Base-by-base conservation (phyloP, 805 yeast genomes). In the Torulaspora delbrueckii region DNA sequence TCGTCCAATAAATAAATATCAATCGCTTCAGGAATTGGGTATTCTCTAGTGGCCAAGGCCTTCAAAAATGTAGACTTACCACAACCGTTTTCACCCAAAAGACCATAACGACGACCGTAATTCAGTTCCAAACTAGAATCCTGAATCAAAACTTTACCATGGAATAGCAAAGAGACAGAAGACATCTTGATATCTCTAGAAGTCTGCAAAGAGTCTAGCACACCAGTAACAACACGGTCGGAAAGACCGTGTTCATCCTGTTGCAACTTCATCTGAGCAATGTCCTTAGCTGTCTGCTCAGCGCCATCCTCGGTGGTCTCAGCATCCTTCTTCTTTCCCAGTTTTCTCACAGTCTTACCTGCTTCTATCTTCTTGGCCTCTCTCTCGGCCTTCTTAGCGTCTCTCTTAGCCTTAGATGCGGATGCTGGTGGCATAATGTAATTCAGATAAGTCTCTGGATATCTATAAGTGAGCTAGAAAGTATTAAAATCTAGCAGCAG, bases 201-300 rank as follows among this genome's bases (percentile, higher is more conserved):
- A 24, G 97, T 90, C 34, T 68, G 78, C 65, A 93, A 75, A 43
- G 96, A 86, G 47, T 84, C 90, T 65, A 93, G 75, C 38, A 93
- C 99, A 77, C 99, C 99, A 37, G 99, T 91, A 57, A 91, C 86
- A 55, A 91, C 99, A 76, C 99, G 86, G 70, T 91, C 99, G 37
- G 96, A 87, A 47, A 91, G 64, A 57, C 99, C 99, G 61, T 89
- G 83, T 66, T 86, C 82, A 70, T 91, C 99, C 66, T 85, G 84
- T 73, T 91, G 99, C 65, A 90, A 73, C 70, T 91, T 91, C 73
- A 91, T 76, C 70, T 87, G 83, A 52, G 82, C 85, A 62, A 93
- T 81, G 65, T 81, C 87, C 51, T 83, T 79, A 41, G 86, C 84
- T 40, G 84, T 77, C 42, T 75, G 75, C 42, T 79, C 82, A 39